These are phyloP conservation scores for Microglena sp. DNA, from an alignment of 139 green algal species.

Conservation along the genomic window DNA sequence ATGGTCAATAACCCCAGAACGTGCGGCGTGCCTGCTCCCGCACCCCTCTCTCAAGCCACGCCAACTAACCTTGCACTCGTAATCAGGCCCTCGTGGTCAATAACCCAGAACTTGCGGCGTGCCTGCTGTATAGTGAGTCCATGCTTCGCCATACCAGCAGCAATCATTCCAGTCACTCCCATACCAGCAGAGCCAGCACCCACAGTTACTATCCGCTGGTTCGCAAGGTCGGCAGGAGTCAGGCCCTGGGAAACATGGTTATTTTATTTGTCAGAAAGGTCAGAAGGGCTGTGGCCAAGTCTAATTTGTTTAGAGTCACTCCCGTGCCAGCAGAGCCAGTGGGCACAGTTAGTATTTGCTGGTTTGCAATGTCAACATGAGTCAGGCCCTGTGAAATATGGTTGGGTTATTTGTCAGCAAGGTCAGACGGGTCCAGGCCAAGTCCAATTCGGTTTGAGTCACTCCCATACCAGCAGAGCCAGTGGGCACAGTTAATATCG, in stretches of 20 bases:
- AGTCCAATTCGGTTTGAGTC: no score
- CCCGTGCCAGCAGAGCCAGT: slow-evolving; percentile 52
- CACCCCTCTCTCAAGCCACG: not conserved
- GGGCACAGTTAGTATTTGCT: slow-evolving; percentile 58
- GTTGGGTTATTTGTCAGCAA: no score
- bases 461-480: slow-evolving; percentile 52
- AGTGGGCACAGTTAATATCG: slow-evolving; percentile 54
- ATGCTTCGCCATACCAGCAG: slow-evolving; percentile 44
- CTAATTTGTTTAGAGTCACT: slow-evolving; percentile 33
- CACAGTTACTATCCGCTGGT: slow-evolving; percentile 61
- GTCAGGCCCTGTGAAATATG: no score
- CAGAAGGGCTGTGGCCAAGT: no score
- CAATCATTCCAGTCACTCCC: slow-evolving; percentile 44
- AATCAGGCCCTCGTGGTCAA: slow-evolving; percentile 46
- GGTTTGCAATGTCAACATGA: slow-evolving; percentile 32
- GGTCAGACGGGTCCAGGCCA: no score
- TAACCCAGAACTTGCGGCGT: slow-evolving; percentile 51
- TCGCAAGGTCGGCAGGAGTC: slow-evolving; percentile 20
- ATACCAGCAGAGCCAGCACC: slow-evolving; percentile 54
- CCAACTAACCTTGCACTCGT: slow-evolving; percentile 10
- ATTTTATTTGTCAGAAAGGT: no score
- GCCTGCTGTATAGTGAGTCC: slow-evolving; percentile 30
- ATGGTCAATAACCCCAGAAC: no score
- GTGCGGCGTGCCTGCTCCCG: no score
- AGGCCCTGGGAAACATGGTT: not conserved